Conservation (phyloP, 345 rosid genomes). For the Diplotaxis tenuifolia region DNA sequence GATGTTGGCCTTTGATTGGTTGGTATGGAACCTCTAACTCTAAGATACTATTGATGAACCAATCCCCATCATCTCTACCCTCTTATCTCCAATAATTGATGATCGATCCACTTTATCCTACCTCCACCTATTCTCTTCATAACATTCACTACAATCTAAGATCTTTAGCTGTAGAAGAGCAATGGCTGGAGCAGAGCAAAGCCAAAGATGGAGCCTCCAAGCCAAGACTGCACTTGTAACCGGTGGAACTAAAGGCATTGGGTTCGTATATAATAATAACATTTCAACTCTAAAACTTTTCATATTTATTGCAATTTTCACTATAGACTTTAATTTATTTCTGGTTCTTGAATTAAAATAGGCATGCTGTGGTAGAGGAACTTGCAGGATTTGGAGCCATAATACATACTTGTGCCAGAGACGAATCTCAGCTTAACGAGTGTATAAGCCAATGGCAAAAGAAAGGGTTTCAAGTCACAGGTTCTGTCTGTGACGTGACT, state of each 20-base stretch:
- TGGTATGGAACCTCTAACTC: background rate
- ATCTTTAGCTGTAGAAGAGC: background rate
- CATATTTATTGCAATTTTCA: background rate
- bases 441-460: slow-evolving; percentile 48
- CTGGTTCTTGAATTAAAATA: too few species aligned
- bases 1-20: background rate
- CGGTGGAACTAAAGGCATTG: slow-evolving; percentile 68
- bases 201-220: slow-evolving; percentile 65
- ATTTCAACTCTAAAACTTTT: background rate
- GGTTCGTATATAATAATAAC: slow-evolving; percentile 28
- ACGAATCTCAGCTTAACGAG: slow-evolving; percentile 49
- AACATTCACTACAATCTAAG: background rate
- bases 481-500: slow-evolving; percentile 48
- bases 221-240: slow-evolving; percentile 64
- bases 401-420: slow-evolving; percentile 70
- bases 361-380: slow-evolving; percentile 68
- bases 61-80: slow-evolving; percentile 4
- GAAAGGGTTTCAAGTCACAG: slow-evolving; percentile 50
- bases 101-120: background rate
- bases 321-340: background rate
- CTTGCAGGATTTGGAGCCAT: slow-evolving; percentile 61
- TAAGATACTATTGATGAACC: background rate
- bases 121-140: background rate
- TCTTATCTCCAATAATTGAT: slow-evolving; percentile 3
- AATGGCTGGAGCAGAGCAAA: slow-evolving; percentile 31